Evolutionary conservation across 768 basidiomycete genomes (phyloP).

Genomic region (Ephemerocybe angulata): DNA sequence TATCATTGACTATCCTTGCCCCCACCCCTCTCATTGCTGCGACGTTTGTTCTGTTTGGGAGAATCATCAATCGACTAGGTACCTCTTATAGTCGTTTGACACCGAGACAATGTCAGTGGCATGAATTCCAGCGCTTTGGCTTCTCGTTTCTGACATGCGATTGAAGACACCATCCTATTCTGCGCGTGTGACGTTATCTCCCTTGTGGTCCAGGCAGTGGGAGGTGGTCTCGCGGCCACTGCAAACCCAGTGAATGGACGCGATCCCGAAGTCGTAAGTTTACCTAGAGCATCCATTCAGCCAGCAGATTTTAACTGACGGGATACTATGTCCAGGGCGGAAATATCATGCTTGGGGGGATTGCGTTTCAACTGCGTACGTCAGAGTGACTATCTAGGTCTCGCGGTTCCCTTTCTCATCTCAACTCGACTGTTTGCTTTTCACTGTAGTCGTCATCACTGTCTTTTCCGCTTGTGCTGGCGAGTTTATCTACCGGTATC

Average conservation of each 20-base stretch:
- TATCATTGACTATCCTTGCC: slow-evolving; percentile 49
- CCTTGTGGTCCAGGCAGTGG: slow-evolving; percentile 52
- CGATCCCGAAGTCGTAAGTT: slow-evolving; percentile 14
- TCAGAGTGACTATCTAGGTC: no score
- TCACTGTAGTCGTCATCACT: slow-evolving; percentile 35
- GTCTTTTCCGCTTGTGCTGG: slow-evolving; percentile 37
- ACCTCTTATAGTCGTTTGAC: slow-evolving; percentile 42
- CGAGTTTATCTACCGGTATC: slow-evolving; percentile 48
- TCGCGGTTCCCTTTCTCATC: no score
- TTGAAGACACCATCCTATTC: neutral
- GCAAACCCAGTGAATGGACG: slow-evolving; percentile 13
- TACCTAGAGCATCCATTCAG: neutral
- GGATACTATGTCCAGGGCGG: slow-evolving; percentile 24
- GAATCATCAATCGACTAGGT: slow-evolving; percentile 43
- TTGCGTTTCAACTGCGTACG: slow-evolving; percentile 53
- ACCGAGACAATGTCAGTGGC: slow-evolving; percentile 42
- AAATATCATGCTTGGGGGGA: slow-evolving; percentile 60
- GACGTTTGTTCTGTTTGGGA: slow-evolving; percentile 57
- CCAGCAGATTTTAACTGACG: neutral
- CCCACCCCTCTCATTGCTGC: slow-evolving; percentile 59
- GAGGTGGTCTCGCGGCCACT: slow-evolving; percentile 46
- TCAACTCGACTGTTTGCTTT: neutral
- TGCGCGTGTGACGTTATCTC: slow-evolving; percentile 41
- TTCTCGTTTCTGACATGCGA: neutral
- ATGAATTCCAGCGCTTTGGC: no score